Conservation (phyloP, 495 filamentous ascomycete genomes). For the Penicillium paxilli region DNA sequence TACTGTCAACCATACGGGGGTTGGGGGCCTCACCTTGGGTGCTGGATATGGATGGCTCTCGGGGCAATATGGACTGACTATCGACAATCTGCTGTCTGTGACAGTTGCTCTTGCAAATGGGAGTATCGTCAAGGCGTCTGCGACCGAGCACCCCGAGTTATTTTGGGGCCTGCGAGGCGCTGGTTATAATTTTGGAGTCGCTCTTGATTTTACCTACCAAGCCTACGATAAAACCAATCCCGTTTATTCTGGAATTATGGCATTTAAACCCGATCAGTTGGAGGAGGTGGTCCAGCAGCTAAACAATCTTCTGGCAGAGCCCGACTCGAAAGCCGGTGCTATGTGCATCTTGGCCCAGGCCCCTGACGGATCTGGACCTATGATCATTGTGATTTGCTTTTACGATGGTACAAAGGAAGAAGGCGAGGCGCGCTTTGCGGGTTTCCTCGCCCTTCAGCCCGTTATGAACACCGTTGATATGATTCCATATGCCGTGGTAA, state of each 20-base stretch:
- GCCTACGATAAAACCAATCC: constrained; percentile 38
- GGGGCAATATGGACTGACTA: constrained; percentile 48
- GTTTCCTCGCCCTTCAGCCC: constrained; percentile 35
- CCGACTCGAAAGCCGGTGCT: constrained; percentile 32
- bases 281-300: constrained; percentile 35
- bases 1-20: constrained; percentile 59
- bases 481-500: constrained; percentile 45
- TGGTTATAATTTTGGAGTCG: constrained; percentile 48
- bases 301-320: constrained; percentile 38
- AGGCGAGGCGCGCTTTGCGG: constrained; percentile 37
- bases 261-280: constrained; percentile 43
- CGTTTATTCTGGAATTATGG: constrained; percentile 49
- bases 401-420: constrained; percentile 51
- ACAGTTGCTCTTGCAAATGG: constrained; percentile 55
- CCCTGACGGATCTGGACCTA: constrained; percentile 30
- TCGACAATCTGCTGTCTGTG: constrained; percentile 52
- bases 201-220: constrained; percentile 48
- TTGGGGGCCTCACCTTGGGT: constrained; percentile 59
- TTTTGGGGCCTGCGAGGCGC: constrained; percentile 53
- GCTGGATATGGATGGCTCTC: constrained; percentile 58
- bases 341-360: constrained; percentile 42
- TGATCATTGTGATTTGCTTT: constrained; percentile 45
- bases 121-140: constrained; percentile 36
- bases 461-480: constrained; percentile 36
- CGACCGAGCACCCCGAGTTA: constrained; percentile 39